Conservation (phyloP, 2,329 filamentous ascomycete species). For the Falciphora oryzae region DNA sequence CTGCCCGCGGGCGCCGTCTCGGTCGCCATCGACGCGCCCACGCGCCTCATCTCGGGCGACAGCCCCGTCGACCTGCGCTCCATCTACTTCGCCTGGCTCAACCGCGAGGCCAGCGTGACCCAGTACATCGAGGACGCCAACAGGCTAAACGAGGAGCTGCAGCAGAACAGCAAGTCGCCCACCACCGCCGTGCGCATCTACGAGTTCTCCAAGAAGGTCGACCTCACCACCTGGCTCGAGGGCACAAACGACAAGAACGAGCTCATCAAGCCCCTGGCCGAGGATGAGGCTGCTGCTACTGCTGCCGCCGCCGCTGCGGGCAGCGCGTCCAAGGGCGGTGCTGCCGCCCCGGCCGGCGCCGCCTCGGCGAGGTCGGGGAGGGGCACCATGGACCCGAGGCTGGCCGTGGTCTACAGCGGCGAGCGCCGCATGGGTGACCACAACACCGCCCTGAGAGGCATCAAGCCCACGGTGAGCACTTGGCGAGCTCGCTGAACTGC, state of each 20-base stretch:
- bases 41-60: slow-evolving; percentile 78
- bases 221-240: slow-evolving; percentile 89
- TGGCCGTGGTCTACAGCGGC: slow-evolving; percentile 84
- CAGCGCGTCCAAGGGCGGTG: slow-evolving; percentile 31
- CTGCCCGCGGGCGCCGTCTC: slow-evolving; percentile 48
- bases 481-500: background rate
- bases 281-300: slow-evolving; percentile 47
- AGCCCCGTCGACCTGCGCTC: slow-evolving; percentile 78
- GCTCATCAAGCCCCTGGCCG: slow-evolving; percentile 79
- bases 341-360: slow-evolving; percentile 37
- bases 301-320: slow-evolving; percentile 28
- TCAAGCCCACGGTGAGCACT: slow-evolving; percentile 72
- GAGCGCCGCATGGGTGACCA: slow-evolving; percentile 90
- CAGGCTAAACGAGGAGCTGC: slow-evolving; percentile 72
- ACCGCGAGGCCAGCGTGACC: slow-evolving; percentile 82
- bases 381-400: slow-evolving; percentile 68
- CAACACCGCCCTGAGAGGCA: slow-evolving; percentile 79
- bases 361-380: slow-evolving; percentile 50
- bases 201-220: slow-evolving; percentile 84
- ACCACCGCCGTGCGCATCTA: slow-evolving; percentile 73
- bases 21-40: slow-evolving; percentile 65
- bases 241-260: slow-evolving; percentile 87
- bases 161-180: slow-evolving; percentile 34
- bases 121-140: slow-evolving; percentile 86
- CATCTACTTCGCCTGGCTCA: slow-evolving; percentile 94